Percentiles rank a stretch among this genome's conserved stretches.
These are phyloP conservation scores for Pseudoscleropodium purum DNA, from an alignment of 225 moss, liverwort and hornwort genomes.

Conservation along the genomic window DNA sequence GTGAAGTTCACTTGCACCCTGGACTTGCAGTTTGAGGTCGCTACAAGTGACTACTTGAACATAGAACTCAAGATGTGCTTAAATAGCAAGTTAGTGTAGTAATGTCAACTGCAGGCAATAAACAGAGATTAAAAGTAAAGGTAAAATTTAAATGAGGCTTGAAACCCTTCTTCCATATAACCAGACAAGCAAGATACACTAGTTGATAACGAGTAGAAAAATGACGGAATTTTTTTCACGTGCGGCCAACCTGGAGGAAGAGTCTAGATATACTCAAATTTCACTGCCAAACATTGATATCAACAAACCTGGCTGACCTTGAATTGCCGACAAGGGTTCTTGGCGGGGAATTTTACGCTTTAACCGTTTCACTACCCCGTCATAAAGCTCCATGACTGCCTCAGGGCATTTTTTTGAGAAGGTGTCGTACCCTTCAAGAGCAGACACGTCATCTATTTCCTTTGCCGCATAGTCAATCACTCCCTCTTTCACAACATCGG, in stretches of 20 bases:
- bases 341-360: slow-evolving; percentile 46
- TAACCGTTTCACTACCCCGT: slow-evolving; percentile 57
- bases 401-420: slow-evolving; percentile 64
- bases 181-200: slow-evolving; percentile 5
- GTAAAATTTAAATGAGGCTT: neutral
- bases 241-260: slow-evolving; percentile 1
- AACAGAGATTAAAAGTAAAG: neutral
- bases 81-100: neutral
- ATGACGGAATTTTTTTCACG: neutral
- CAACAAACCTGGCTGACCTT: slow-evolving; percentile 40
- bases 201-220: neutral
- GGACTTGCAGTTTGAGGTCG: neutral
- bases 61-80: neutral
- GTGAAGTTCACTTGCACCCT: neutral
- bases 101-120: neutral
- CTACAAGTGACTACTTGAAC: slow-evolving; percentile 2
- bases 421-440: slow-evolving; percentile 59
- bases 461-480: slow-evolving; percentile 53
- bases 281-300: slow-evolving; percentile 28
- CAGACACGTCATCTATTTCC: slow-evolving; percentile 61
- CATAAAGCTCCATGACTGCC: slow-evolving; percentile 66
- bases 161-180: neutral
- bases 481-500: slow-evolving; percentile 54
- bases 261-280: slow-evolving; percentile 1
- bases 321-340: slow-evolving; percentile 29